Conservation (phyloP, 75 land plant genomes). For the Pinus albicaulis region DNA sequence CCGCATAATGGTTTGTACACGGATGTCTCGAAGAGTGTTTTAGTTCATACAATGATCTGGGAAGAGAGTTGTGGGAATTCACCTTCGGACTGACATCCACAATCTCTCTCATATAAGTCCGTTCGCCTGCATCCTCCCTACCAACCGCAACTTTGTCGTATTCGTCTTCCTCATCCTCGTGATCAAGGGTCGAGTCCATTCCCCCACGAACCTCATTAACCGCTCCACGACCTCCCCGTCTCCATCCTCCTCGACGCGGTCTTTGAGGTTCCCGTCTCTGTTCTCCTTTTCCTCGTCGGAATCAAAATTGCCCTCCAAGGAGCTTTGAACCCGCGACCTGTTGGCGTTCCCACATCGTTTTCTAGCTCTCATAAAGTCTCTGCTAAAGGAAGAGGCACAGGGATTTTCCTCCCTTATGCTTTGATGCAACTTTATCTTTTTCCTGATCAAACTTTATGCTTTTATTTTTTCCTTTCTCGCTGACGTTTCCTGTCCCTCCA, state of each 20-base stretch:
- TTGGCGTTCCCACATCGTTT: no score
- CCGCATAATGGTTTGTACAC: slow-evolving; percentile 85
- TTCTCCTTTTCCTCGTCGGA: no score
- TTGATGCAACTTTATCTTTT: not conserved
- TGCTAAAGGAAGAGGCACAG: no score
- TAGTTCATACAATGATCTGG: slow-evolving; percentile 25
- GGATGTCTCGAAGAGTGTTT: slow-evolving; percentile 39
- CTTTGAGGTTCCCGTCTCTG: no score
- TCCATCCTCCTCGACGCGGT: no score
- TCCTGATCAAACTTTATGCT: slow-evolving; percentile 40
- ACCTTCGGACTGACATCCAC: slow-evolving; percentile 25
- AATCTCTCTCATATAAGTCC: slow-evolving; percentile 69
- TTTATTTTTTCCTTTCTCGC: slow-evolving; percentile 83
- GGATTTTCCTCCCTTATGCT: no score
- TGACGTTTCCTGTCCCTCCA: slow-evolving; percentile 75
- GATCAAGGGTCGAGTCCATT: no score
- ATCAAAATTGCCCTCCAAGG: no score
- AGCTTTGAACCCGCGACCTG: no score
- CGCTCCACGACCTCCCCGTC: no score
- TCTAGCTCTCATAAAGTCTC: no score
- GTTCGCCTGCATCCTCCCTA: slow-evolving; percentile 50
- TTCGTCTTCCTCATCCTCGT: slow-evolving; percentile 98
- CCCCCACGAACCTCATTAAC: no score
- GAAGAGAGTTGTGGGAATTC: slow-evolving; percentile 32
- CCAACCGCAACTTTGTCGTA: slow-evolving; percentile 84